Evolutionary conservation across 129 eudicot species (phyloP).

Genomic region (Lactuca saligna): DNA sequence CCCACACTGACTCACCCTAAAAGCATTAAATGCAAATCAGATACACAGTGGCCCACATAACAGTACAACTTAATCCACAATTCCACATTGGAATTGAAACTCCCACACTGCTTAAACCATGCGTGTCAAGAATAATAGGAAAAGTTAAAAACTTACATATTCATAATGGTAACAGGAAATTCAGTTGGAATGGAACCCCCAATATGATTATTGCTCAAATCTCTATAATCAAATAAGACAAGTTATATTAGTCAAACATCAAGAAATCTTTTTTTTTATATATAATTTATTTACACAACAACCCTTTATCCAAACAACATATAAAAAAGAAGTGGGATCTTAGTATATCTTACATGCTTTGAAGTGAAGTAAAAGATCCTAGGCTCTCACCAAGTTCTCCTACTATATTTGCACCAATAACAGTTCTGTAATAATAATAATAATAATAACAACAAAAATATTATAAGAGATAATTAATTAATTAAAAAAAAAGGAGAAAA

Average conservation of each 20-base stretch:
- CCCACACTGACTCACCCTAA: background rate
- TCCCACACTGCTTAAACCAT: background rate
- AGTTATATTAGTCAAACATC: constrained; percentile 11
- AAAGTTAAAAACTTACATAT: constrained; percentile 67
- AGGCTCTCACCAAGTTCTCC: constrained; percentile 83
- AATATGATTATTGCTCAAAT: constrained; percentile 70
- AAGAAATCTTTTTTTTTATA: background rate
- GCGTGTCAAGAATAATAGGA: background rate
- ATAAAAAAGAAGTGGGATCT: background rate
- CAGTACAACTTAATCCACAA: no score
- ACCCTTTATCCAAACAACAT: no score
- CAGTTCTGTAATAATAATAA: constrained; percentile 48
- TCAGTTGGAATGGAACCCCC: constrained; percentile 74
- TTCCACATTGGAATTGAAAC: no score
- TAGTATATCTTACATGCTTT: constrained; percentile 49
- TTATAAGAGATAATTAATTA: background rate
- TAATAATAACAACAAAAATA: constrained; percentile 3
- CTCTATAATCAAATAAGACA: constrained; percentile 46
- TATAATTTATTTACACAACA: background rate
- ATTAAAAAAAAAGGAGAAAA: constrained; percentile 6
- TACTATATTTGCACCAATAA: constrained; percentile 73
- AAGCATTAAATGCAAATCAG: no score
- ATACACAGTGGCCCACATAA: no score
- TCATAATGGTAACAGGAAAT: constrained; percentile 62
- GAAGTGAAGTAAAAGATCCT: constrained; percentile 70